These are phyloP conservation scores for Acer campestre DNA, from an alignment of 345 rosid genomes.

Conservation along the genomic window DNA sequence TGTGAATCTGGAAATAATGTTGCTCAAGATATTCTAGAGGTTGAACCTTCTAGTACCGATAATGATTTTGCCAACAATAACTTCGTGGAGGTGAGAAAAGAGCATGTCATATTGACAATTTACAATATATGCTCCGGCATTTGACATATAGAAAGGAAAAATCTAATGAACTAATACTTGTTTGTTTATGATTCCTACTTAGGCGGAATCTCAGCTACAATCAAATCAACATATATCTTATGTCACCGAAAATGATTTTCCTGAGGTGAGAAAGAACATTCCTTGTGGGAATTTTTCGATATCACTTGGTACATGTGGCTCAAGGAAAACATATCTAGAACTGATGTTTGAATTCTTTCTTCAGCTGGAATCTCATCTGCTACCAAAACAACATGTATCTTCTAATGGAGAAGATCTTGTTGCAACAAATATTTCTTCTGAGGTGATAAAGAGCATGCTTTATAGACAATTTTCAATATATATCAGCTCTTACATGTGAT, in stretches of 20 bases:
- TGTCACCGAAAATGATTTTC: no score
- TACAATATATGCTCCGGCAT: background rate
- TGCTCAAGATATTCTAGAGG: background rate
- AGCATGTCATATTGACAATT: background rate
- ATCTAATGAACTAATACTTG: no score
- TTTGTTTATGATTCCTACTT: no score
- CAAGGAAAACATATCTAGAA: no score
- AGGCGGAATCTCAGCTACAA: background rate
- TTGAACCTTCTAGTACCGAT: background rate
- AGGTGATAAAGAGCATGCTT: background rate
- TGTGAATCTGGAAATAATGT: background rate
- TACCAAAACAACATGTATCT: background rate
- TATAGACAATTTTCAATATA: no score
- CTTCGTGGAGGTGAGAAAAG: background rate
- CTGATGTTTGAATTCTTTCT: background rate
- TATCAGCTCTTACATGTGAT: background rate
- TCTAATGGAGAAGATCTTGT: background rate
- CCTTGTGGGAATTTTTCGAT: no score
- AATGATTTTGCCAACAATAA: background rate
- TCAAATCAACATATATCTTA: background rate
- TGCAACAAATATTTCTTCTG: background rate
- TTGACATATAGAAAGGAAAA: background rate
- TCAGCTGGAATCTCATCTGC: background rate
- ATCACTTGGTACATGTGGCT: no score
- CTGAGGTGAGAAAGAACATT: no score